Conservation (phyloP, 768 basidiomycete genomes). For the Sarcodon sp. region DNA sequence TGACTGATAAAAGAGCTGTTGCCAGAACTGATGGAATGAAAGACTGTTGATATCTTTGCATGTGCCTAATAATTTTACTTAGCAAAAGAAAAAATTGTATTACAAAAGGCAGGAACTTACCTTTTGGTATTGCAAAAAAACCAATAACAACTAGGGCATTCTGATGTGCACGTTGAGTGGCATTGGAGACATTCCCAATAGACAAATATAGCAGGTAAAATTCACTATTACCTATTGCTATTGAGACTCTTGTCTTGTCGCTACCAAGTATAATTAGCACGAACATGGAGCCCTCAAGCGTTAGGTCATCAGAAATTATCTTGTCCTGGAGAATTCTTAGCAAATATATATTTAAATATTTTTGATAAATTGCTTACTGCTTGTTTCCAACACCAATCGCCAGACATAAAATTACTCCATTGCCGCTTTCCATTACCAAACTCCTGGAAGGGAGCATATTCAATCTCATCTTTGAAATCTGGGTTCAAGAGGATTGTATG, state of each 20-base stretch:
- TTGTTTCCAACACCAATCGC: constrained; percentile 30
- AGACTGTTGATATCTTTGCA: constrained; percentile 2
- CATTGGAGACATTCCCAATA: constrained; percentile 8
- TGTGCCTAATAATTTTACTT: constrained; percentile 1
- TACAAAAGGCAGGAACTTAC: constrained; percentile 1
- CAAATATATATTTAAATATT: background rate
- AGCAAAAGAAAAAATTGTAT: no score
- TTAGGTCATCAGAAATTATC: constrained; percentile 4
- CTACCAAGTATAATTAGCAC: constrained; percentile 15
- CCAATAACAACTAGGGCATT: constrained; percentile 4
- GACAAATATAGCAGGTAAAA: constrained; percentile 14
- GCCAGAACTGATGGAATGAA: constrained; percentile 7
- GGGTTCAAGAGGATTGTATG: no score
- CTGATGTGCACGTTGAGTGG: constrained; percentile 6
- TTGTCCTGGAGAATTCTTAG: background rate
- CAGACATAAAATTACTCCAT: no score
- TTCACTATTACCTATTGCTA: constrained; percentile 9
- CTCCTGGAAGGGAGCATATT: no score
- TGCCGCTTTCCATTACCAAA: no score
- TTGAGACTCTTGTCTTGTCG: constrained; percentile 28
- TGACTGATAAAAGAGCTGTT: constrained; percentile 6
- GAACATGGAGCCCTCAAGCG: constrained; percentile 14
- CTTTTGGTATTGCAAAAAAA: constrained; percentile 17
- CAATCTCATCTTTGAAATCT: no score
- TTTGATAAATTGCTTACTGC: constrained; percentile 11